Conservation (phyloP, 179 eudicot genomes). For the Actinidia arguta region DNA sequence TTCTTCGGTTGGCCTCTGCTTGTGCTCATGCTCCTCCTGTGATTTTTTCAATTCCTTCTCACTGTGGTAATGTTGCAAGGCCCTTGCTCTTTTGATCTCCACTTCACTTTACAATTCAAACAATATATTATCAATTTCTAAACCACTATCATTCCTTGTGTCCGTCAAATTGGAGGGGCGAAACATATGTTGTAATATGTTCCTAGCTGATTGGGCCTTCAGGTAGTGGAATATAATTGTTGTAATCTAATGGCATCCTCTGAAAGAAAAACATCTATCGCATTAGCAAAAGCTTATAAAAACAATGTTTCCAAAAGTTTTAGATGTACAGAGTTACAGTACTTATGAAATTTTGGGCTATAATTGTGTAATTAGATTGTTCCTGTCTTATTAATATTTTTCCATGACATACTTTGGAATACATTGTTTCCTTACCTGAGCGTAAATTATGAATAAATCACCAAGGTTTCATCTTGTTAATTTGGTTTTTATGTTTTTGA, state of each 20-base stretch:
- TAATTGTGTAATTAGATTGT: too few species aligned
- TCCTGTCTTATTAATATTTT: too few species aligned
- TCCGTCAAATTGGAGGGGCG: not conserved
- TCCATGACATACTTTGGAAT: too few species aligned
- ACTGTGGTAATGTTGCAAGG: constrained; percentile 45
- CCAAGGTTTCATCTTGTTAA: too few species aligned
- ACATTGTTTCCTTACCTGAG: too few species aligned
- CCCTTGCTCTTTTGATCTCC: constrained; percentile 57
- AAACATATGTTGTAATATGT: too few species aligned
- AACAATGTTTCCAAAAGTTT: not conserved
- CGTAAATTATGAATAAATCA: too few species aligned
- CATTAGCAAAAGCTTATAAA: constrained; percentile 69
- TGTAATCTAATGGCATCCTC: constrained; percentile 72
- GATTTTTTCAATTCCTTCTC: constrained; percentile 63
- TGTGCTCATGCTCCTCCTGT: constrained; percentile 81
- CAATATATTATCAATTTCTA: constrained; percentile 16
- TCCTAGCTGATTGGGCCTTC: constrained; percentile 84
- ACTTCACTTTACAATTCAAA: constrained; percentile 55
- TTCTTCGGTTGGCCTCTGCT: constrained; percentile 67
- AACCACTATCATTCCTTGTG: not conserved
- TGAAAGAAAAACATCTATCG: constrained; percentile 69
- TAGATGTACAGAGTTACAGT: not conserved
- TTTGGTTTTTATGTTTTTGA: too few species aligned
- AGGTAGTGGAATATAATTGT: constrained; percentile 89
- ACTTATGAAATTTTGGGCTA: too few species aligned